Base-by-base conservation (phyloP, 257 asterid species). In the Scutellaria galericulata region DNA sequence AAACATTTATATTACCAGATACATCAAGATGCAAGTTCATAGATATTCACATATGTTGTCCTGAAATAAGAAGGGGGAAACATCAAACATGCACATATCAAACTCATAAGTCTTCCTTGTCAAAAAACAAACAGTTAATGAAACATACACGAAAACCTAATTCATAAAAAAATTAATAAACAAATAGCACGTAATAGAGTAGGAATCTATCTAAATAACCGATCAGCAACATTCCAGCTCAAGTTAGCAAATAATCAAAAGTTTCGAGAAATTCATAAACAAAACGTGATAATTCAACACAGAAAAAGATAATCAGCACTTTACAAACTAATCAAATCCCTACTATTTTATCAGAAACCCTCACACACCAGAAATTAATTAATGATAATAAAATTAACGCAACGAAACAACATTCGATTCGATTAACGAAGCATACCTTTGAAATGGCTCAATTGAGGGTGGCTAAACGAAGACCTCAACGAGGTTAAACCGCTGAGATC, bases 361-460 rank as follows among this genome's bases (percentile, higher is more conserved):
- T 15, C n/a, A 69, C 55, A 24, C 11, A 11, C 18, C 50, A 53
- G 7, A 68, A 62, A 73, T 22, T 1, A 62, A 73, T 41, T 0
- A 40, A 40, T 20, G 12, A 64, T 7, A 4, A 47, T 56, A 52
- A 39, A n/a, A 6, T 12, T 9, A 65, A 24, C 37, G 27, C 37
- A 58, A 61, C 27, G 31, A 3, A 20, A 11, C 48, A 72, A 10
- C 22, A 4, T 18, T 35, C 50, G 42, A 71, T 14, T 62, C 48
- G 42, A 31, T 13, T 37, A 18, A 27, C 64, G 56, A 55, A 61
- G 53, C 74, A 44, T 50, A 87, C 96, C 89, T 82, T 59, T 78
- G 14, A 81, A 76, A 48, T 55, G 64, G 24, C 72, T 82, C 83
- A 73, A 80, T 27, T 15, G 77, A 4, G 75, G 9, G 60, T 7